Percentiles rank a stretch among this genome's conserved stretches.
phyloP scores from a whole-genome alignment of 345 rosid genomes.

The Linum lewisii region DNA sequence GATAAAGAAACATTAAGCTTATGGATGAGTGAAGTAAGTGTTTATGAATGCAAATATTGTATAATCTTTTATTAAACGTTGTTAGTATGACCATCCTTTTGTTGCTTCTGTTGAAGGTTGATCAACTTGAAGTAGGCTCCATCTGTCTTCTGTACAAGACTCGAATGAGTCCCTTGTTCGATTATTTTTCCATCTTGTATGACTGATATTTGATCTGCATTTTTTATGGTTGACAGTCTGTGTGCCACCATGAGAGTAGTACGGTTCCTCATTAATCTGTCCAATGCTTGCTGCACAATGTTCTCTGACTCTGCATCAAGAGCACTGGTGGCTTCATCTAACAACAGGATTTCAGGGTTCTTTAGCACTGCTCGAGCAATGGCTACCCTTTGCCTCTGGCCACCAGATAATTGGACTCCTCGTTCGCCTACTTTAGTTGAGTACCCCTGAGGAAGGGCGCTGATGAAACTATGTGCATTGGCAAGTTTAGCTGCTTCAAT shows the following conservation, averaged over 20 bases:
- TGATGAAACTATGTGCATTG: conserved; percentile 78
- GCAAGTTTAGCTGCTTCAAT: conserved; percentile 74
- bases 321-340: conserved; percentile 95
- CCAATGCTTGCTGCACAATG: conserved; percentile 88
- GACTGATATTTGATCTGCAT: conserved; percentile 72
- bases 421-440: conserved; percentile 82
- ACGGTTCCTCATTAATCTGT: conserved; percentile 63
- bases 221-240: conserved; percentile 75
- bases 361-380: conserved; percentile 84
- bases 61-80: neutral
- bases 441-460: conserved; percentile 83
- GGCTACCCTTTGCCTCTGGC: conserved; percentile 86
- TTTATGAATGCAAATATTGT: neutral
- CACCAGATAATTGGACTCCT: conserved; percentile 86
- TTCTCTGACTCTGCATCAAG: conserved; percentile 77
- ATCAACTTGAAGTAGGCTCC: conserved; percentile 76
- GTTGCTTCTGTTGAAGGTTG: conserved; percentile 70
- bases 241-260: conserved; percentile 93
- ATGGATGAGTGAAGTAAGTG: neutral
- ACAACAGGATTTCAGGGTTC: conserved; percentile 76
- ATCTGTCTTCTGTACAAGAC: conserved; percentile 50
- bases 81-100: conserved; percentile 3
- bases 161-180: conserved; percentile 77
- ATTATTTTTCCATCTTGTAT: conserved; percentile 64
- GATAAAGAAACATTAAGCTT: neutral